Percentiles rank a stretch among this genome's conserved stretches.
These are phyloP conservation scores for Penicillium desertorum DNA, from an alignment of 495 filamentous ascomycete species.

Conservation along the genomic window DNA sequence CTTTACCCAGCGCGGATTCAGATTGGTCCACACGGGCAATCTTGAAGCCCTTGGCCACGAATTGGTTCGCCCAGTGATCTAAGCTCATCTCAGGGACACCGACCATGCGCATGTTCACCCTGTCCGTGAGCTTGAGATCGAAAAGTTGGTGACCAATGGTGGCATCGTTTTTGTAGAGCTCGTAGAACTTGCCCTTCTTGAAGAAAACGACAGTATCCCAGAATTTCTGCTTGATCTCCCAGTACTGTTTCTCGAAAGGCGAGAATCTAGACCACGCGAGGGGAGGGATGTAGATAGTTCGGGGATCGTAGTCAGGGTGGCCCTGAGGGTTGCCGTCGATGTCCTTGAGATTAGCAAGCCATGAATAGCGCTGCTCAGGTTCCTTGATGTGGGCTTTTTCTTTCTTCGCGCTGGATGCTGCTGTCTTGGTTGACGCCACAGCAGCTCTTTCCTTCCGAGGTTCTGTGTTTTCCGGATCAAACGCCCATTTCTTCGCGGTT, in stretches of 20 bases:
- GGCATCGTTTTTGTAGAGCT: slow-evolving; percentile 97
- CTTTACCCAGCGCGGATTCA: slow-evolving; percentile 92
- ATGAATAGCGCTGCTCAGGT: slow-evolving; percentile 79
- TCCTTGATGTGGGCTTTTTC: slow-evolving; percentile 74
- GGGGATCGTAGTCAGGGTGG: slow-evolving; percentile 92
- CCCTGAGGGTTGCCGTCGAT: slow-evolving; percentile 73
- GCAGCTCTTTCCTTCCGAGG: slow-evolving; percentile 54
- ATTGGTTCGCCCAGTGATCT: slow-evolving; percentile 90
- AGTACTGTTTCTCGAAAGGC: slow-evolving; percentile 97
- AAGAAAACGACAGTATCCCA: slow-evolving; percentile 99
- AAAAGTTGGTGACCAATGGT: slow-evolving; percentile 97
- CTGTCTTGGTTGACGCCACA: slow-evolving; percentile 39
- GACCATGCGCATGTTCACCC: slow-evolving; percentile 99
- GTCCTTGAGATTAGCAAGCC: slow-evolving; percentile 83
- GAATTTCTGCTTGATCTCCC: slow-evolving; percentile 98
- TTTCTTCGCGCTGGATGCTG: slow-evolving; percentile 58
- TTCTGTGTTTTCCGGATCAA: slow-evolving; percentile 72
- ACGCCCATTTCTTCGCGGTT: slow-evolving; percentile 81
- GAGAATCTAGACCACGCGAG: slow-evolving; percentile 75
- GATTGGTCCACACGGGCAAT: slow-evolving; percentile 95
- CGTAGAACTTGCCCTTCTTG: slow-evolving; percentile 99
- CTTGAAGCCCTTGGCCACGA: slow-evolving; percentile 92
- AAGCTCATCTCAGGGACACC: slow-evolving; percentile 89
- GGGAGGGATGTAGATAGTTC: slow-evolving; percentile 84
- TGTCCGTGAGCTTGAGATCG: slow-evolving; percentile 95